Base-by-base conservation (phyloP, 805 yeast genomes). In the Kuraishia molischiana region DNA sequence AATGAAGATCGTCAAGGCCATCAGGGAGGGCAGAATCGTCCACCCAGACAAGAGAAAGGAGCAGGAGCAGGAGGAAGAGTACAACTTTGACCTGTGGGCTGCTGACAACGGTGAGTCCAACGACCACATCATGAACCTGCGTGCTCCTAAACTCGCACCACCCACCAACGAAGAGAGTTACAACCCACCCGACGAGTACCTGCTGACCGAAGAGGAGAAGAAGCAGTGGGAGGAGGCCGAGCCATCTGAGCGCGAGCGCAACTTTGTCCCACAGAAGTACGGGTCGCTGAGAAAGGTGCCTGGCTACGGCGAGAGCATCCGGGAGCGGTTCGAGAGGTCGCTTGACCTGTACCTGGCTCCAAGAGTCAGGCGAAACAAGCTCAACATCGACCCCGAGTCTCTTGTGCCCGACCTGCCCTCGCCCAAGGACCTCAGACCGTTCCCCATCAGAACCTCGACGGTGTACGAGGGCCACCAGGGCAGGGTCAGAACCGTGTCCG, bases 141-240 rank as follows among this genome's bases (percentile, higher is more conserved):
- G 95, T 54, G 98, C 98, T 13, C 98, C 99, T 29, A 90, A 92
- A 59, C 49, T 86, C 50, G 78, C 95, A 13, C 97, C 97, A 26
- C 99, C 99, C 41, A 85, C 97, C 1, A 77, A 92, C 54, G 98
- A 90, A 48, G 96, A 90, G 64, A 79, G 92, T 51, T 92, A 92
- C 60, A 92, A 92, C 55, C 99, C 99, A 28, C 99, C 99, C 4
- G 95, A 72, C 53, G 99, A 92, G 66, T 92, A 92, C 52, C 63
- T 92, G 47, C 63, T 85, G 43, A 77, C 77, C 11, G 83, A 77
- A 35, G 90, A 86, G 51, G 97, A 90, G 56, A 66, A 63, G 46
- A 68, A 77, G 47, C 66, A 72, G 49, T 85, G 90, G 85, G 74
- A 75, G 45, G 72, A 71, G 33, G 57, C 66, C 29, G 92, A 81